Evolutionary conservation across 805 yeast genomes (phyloP).

Genomic region (Priceomyces carsonii): DNA sequence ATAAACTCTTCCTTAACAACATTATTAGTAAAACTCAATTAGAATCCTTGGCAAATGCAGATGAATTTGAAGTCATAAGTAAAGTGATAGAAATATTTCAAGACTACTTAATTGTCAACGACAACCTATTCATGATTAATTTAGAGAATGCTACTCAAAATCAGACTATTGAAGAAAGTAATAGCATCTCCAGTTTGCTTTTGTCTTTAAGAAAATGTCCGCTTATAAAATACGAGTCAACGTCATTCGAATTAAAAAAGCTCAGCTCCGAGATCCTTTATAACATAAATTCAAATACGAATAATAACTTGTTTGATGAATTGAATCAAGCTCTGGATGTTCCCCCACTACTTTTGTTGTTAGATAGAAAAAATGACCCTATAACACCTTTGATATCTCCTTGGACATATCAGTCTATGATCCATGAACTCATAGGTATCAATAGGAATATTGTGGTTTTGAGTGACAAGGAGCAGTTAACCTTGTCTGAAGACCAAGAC

Average conservation of each 20-base stretch:
- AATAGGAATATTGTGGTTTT: constrained; percentile 77
- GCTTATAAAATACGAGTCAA: constrained; percentile 71
- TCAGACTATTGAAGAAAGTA: constrained; percentile 30
- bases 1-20: constrained; percentile 79
- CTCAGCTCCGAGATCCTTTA: constrained; percentile 67
- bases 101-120: constrained; percentile 76
- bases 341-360: constrained; percentile 69
- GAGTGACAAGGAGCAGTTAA: constrained; percentile 46
- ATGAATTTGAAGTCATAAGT: constrained; percentile 76
- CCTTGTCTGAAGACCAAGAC: constrained; percentile 65
- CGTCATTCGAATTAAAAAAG: constrained; percentile 62
- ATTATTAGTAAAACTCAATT: constrained; percentile 71
- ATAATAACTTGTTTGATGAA: constrained; percentile 65
- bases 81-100: constrained; percentile 82
- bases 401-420: constrained; percentile 99
- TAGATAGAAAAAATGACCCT: constrained; percentile 90
- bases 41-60: constrained; percentile 88
- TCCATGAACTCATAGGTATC: constrained; percentile 87
- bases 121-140: constrained; percentile 52
- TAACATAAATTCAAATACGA: constrained; percentile 54
- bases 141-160: constrained; percentile 13
- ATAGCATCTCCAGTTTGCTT: constrained; percentile 52
- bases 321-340: constrained; percentile 58
- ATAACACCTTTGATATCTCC: constrained; percentile 89
- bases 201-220: constrained; percentile 80